Base-by-base conservation (phyloP, 495 filamentous ascomycete species). In the Hypoxylon rickii region DNA sequence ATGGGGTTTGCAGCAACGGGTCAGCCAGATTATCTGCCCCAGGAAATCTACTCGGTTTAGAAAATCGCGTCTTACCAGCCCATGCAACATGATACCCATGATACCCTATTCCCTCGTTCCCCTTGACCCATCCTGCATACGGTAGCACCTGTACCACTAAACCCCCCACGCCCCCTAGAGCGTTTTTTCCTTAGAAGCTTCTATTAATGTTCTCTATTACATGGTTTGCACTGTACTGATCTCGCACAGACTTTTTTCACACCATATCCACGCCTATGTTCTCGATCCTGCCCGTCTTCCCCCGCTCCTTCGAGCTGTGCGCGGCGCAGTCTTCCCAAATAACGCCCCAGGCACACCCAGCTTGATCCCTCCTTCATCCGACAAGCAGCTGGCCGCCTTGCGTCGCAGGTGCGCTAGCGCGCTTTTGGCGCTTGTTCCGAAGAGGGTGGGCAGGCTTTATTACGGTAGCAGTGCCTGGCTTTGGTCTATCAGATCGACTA, bases 321-420 rank as follows among this genome's bases (percentile, higher is more conserved):
- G 93, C 68, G 81, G 79, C 42, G 79, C 86, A 46, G 72, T 96
- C 36, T 96, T 96, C 68, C 91, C 92, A 20, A 83, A 86, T 73
- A 92, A 94, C 72, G 71, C 82, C 51, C 77, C 74, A 52, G 81
- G 73, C 29, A 66, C 70, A 10, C 65, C 78, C 51, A 72, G 68
- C 44, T 67, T 81, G 48, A 55, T 73, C 19, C 62, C 77, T 20
- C 79, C 81, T 46, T 69, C 75, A 20, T 74, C 71, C 56, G 67
- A 75, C 31, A 74, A 76, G 48, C 70, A 77, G 61, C 67, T 77
- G 51, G 70, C 66, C 42, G 76, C 64, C 26, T 65, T 85, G 53
- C 74, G 77, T 51, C 70, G 68, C 46, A 76, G 70, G 67, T 81
- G 79, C 69, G 83, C 81, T 67, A 75, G 73, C 56, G 72, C 75